Conservation (phyloP, 2,329 filamentous ascomycete genomes). For the Madurella mycetomatis region DNA sequence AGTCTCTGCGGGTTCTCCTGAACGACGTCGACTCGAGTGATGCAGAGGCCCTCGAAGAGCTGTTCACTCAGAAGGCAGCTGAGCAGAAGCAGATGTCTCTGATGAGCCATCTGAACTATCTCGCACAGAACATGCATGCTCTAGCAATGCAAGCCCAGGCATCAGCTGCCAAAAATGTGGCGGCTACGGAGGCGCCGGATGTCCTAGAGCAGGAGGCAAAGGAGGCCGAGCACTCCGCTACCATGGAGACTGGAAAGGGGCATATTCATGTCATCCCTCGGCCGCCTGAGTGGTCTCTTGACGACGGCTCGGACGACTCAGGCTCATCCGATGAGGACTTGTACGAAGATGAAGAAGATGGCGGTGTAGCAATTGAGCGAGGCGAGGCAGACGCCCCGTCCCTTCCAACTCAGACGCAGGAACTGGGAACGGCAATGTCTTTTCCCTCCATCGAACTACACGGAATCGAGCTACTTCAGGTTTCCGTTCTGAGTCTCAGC, state of each 20-base stretch:
- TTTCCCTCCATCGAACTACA: constrained; percentile 75
- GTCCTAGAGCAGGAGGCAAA: constrained; percentile 23
- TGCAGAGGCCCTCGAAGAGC: constrained; percentile 58
- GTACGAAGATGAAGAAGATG: constrained; percentile 41
- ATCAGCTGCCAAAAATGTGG: constrained; percentile 15
- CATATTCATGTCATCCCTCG: constrained; percentile 70
- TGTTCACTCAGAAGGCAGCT: constrained; percentile 57
- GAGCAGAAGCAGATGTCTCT: constrained; percentile 58
- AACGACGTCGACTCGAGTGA: constrained; percentile 58
- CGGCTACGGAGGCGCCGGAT: constrained; percentile 20
- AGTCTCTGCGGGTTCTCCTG: constrained; percentile 61
- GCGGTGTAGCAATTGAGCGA: constrained; percentile 36
- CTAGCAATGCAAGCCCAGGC: constrained; percentile 54
- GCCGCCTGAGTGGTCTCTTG: constrained; percentile 68
- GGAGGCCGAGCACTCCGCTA: constrained; percentile 24
- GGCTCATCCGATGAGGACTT: constrained; percentile 43
- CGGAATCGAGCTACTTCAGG: constrained; percentile 70
- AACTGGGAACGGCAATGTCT: constrained; percentile 70
- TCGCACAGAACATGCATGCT: constrained; percentile 65
- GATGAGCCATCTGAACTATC: constrained; percentile 70
- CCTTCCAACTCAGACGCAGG: constrained; percentile 40
- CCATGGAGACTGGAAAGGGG: constrained; percentile 44
- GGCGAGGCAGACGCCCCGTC: constrained; percentile 23
- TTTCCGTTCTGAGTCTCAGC: constrained; percentile 62
- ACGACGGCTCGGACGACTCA: constrained; percentile 43